phyloP scores from a whole-genome alignment of 2,329 filamentous ascomycete species.

The Diaporthe vaccinii region DNA sequence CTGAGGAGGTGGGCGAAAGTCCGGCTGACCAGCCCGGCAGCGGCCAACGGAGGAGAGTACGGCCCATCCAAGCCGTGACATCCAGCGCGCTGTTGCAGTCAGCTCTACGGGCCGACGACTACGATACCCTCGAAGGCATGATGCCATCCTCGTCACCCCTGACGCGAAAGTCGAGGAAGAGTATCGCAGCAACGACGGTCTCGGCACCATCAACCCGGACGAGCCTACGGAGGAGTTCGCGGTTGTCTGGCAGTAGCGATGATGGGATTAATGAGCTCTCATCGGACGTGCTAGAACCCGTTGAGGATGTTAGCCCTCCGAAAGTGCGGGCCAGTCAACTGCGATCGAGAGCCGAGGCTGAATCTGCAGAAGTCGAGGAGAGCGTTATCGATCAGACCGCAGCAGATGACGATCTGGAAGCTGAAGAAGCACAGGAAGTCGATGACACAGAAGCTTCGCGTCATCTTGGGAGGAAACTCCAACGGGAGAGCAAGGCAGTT shows the following conservation, averaged over 20 bases:
- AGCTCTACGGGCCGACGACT: constrained; percentile 45
- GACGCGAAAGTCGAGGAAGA: constrained; percentile 54
- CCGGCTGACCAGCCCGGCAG: constrained; percentile 69
- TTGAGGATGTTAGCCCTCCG: neutral
- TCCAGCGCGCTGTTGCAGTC: constrained; percentile 60
- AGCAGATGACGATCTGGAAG: constrained; percentile 39
- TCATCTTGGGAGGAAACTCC: constrained; percentile 58
- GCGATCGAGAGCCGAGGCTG: neutral
- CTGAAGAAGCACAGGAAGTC: constrained; percentile 60
- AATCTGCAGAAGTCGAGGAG: constrained; percentile 25
- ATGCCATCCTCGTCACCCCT: constrained; percentile 59
- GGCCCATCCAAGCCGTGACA: constrained; percentile 51
- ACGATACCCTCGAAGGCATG: constrained; percentile 47
- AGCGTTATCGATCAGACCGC: constrained; percentile 44
- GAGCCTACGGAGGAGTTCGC: constrained; percentile 41
- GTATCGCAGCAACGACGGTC: constrained; percentile 49
- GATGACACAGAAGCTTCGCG: constrained; percentile 58
- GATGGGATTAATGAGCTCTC: constrained; percentile 50
- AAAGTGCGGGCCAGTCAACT: constrained; percentile 8
- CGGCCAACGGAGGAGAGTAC: constrained; percentile 61
- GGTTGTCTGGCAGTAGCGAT: constrained; percentile 32
- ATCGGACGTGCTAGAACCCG: constrained; percentile 39
- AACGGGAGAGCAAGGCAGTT: constrained; percentile 53
- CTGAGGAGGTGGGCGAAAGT: constrained; percentile 66
- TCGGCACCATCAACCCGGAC: constrained; percentile 50